Evolutionary conservation across 495 filamentous ascomycete genomes (phyloP).

Genomic region (Aspergillus ellipticus): DNA sequence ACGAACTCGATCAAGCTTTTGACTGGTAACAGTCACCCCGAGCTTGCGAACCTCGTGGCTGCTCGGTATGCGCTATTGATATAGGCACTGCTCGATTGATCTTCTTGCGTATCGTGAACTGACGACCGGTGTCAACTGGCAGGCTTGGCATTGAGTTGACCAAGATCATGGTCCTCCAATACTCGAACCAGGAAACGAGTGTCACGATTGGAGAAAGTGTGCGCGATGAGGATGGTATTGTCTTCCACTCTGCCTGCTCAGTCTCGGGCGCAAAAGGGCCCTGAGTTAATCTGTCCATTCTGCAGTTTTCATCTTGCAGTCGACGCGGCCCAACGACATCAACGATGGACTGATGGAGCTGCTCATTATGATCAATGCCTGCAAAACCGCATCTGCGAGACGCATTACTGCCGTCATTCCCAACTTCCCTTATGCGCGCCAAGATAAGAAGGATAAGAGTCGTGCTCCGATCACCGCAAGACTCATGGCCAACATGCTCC

Average conservation of each 20-base stretch:
- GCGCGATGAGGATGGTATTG: conserved; percentile 85
- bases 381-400: conserved; percentile 91
- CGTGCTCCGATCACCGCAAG: conserved; percentile 84
- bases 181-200: conserved; percentile 96
- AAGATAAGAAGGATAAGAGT: conserved; percentile 98
- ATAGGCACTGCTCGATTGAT: background rate
- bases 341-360: conserved; percentile 99
- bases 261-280: conserved; percentile 9
- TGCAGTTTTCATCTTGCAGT: conserved; percentile 91
- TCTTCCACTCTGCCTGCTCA: conserved; percentile 4
- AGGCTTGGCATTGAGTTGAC: conserved; percentile 92
- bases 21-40: conserved; percentile 92
- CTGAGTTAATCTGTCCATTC: conserved; percentile 12
- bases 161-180: conserved; percentile 90
- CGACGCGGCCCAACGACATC: conserved; percentile 91
- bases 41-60: conserved; percentile 83
- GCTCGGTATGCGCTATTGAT: conserved; percentile 63
- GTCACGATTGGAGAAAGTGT: conserved; percentile 97
- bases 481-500: conserved; percentile 96
- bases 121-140: conserved; percentile 8
- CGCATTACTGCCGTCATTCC: conserved; percentile 91
- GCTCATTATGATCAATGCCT: conserved; percentile 98
- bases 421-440: conserved; percentile 97
- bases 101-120: conserved; percentile 3
- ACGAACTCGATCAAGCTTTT: conserved; percentile 94